Evolutionary conservation across 305 asterid genomes (phyloP).

Genomic region (Fraxinus latifolia): DNA sequence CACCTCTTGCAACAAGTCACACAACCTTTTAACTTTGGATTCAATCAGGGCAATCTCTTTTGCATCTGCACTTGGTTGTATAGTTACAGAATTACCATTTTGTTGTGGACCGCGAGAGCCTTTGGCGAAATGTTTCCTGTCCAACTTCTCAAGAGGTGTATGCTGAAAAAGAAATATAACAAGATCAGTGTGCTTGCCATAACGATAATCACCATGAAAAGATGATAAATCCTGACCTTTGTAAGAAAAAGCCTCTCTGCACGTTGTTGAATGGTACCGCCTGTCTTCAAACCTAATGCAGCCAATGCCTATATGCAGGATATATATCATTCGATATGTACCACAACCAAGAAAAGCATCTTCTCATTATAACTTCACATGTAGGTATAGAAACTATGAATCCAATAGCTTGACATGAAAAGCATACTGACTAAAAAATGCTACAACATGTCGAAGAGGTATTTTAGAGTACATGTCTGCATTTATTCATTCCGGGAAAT

Average conservation of each 20-base stretch:
- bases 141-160: constrained; percentile 80
- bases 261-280: constrained; percentile 89
- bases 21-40: constrained; percentile 69
- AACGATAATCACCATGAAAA: not conserved
- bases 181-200: constrained; percentile 16
- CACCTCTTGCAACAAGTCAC: constrained; percentile 81
- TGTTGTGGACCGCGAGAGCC: constrained; percentile 53
- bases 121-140: constrained; percentile 75
- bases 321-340: constrained; percentile 20
- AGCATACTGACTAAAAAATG: not conserved
- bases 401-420: not conserved
- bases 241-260: constrained; percentile 93
- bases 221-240: constrained; percentile 49
- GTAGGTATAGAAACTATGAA: constrained; percentile 2
- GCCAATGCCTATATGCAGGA: constrained; percentile 58
- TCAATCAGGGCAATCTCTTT: constrained; percentile 85
- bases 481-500: not conserved
- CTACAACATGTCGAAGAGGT: not conserved
- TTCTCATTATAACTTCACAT: not conserved
- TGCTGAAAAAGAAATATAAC: constrained; percentile 44
- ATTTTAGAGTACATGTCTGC: not conserved
- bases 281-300: constrained; percentile 85
- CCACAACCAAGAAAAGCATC: not conserved
- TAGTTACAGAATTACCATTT: constrained; percentile 46
- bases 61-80: constrained; percentile 50